Base-by-base conservation (phyloP, 1,139 yeast genomes). In the Diutina mesorugosa region DNA sequence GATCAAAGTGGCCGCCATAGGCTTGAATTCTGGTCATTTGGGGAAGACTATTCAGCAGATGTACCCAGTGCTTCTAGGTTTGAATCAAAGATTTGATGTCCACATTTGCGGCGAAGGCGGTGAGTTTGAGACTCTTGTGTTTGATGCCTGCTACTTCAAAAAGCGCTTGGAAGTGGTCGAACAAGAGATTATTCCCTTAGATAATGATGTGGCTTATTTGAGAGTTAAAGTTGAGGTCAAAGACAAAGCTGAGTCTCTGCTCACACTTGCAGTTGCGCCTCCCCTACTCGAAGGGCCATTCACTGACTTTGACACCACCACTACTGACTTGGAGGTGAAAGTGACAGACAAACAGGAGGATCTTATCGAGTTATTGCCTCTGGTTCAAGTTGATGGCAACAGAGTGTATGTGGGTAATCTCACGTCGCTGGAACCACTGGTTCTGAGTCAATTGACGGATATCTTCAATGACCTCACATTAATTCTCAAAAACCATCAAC, bases 21-120 rank as follows among this genome's bases (percentile, higher is more conserved):
- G 99, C 0, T 76, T 93, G 57, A 75, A 78, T 56, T 73, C 78
- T 10, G 66, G 66, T 1, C 90, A 90, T 69, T 72, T 93, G 59
- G 96, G 95, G 1, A 78, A 80, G 66, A 73, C 85, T 4, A 73
- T 93, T 51, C 78, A 75, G 2, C 79, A 87, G 61, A 72, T 87
- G 62, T 79, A 80, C 57, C 86, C 90, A 0, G 77, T 74, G 0
- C 69, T 93, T 65, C 64, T 78, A 10, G 74, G 73, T 48, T 72
- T 91, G 61, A 87, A 91, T 65, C 62, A 67, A 10, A 71, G 73
- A 69, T 91, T 82, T 67, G 95, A 91, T 1, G 88, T 91, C 9
- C 97, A 93, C 67, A 83, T 93, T 0, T 93, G 99, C 72, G 99
- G 99, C 8, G 99, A 93, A 72, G 99, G 99, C 26, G 99, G 99